phyloP scores from a whole-genome alignment of 768 basidiomycete genomes.

The Lepiota brunneoincarnata region DNA sequence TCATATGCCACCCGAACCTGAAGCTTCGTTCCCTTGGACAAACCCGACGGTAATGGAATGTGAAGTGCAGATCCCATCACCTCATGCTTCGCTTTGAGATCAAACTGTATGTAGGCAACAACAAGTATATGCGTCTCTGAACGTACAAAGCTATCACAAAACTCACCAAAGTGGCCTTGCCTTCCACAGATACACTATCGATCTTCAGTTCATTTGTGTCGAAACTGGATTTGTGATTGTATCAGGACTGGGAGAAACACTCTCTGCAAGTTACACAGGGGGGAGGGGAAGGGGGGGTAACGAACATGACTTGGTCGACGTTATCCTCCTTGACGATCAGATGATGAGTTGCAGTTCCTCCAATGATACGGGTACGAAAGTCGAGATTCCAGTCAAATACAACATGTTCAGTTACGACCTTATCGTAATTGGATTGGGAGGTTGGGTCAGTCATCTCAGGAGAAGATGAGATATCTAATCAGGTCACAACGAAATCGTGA shows the following conservation, averaged over 20 bases:
- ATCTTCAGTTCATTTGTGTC: conserved; percentile 76
- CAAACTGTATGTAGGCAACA: conserved; percentile 35
- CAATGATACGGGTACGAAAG: conserved; percentile 57
- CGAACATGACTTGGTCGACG: conserved; percentile 62
- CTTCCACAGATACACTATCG: conserved; percentile 48
- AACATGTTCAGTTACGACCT: conserved; percentile 65
- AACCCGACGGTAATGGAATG: conserved; percentile 46
- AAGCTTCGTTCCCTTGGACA: conserved; percentile 44
- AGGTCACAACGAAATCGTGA: not conserved
- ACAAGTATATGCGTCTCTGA: not conserved
- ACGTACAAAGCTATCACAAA: conserved; percentile 30
- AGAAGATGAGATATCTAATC: conserved; percentile 1
- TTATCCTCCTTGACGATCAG: conserved; percentile 52
- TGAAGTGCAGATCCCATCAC: conserved; percentile 79
- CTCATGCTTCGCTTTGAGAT: conserved; percentile 53
- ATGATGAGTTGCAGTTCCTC: conserved; percentile 64
- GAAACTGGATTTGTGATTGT: conserved; percentile 42
- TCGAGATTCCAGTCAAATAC: conserved; percentile 79
- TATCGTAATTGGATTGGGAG: conserved; percentile 76
- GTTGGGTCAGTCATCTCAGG: conserved; percentile 48
- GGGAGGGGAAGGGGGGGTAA: too few relatives aligned
- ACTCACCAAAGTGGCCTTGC: conserved; percentile 44
- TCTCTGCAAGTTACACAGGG: not conserved
- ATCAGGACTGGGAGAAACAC: not conserved
- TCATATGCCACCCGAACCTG: conserved; percentile 60